Conservation (phyloP, 179 eudicot species). For the Spinacia oleracea region DNA sequence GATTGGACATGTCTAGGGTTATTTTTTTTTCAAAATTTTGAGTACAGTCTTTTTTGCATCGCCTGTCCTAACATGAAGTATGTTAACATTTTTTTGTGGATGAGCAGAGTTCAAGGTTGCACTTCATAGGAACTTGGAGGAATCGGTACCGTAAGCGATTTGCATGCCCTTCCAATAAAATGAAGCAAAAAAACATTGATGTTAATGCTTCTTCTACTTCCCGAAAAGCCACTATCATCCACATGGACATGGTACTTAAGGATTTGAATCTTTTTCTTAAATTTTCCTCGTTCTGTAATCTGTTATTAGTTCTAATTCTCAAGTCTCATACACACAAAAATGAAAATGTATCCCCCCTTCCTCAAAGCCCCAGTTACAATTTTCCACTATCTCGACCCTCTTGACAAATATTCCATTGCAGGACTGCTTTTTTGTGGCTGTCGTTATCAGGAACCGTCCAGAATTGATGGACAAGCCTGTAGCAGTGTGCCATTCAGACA, state of each 20-base stretch:
- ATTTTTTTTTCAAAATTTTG: not conserved
- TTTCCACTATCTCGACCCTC: not conserved
- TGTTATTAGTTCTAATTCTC: not conserved
- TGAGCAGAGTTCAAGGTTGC: conserved; percentile 83
- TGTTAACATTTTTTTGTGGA: conserved; percentile 15
- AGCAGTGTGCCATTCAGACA: conserved; percentile 98
- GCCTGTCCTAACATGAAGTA: not conserved
- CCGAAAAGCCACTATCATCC: conserved; percentile 55
- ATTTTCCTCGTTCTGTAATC: not conserved
- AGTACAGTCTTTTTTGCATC: not conserved
- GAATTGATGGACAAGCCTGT: conserved; percentile 80
- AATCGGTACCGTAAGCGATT: conserved; percentile 87
- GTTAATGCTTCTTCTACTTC: conserved; percentile 33
- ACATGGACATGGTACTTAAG: conserved; percentile 82
- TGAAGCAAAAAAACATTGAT: conserved; percentile 33
- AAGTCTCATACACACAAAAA: not conserved
- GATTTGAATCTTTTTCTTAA: not conserved
- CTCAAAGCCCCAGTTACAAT: not conserved
- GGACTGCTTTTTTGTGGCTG: conserved; percentile 97
- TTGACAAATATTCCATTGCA: conserved; percentile 36
- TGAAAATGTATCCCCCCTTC: not conserved
- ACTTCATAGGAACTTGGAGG: conserved; percentile 98
- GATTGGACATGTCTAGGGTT: not conserved
- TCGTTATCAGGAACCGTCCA: conserved; percentile 69
- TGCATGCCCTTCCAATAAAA: conserved; percentile 39